Percentiles rank a stretch among this genome's conserved stretches.
phyloP scores from a whole-genome alignment of 2,329 filamentous ascomycete species.

The Tolypocladium cylindrosporum region DNA sequence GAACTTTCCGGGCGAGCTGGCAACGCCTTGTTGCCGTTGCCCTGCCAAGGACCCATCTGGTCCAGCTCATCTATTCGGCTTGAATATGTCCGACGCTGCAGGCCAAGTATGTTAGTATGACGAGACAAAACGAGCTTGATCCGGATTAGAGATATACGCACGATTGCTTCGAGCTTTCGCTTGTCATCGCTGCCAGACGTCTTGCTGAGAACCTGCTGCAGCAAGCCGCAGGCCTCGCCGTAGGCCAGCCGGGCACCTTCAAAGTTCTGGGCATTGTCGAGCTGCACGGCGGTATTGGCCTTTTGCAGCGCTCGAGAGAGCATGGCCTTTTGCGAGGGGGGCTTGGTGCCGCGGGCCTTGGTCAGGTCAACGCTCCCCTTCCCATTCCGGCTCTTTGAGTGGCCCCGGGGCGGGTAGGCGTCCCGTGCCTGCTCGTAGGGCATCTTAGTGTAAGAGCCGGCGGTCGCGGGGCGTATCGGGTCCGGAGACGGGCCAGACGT shows the following conservation, averaged over 20 bases:
- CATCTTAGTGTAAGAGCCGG: slow-evolving; percentile 13
- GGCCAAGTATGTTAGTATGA: neutral
- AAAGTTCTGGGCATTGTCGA: slow-evolving; percentile 94
- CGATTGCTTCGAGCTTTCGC: slow-evolving; percentile 86
- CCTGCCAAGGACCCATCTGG: slow-evolving; percentile 51
- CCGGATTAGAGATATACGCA: slow-evolving; percentile 37
- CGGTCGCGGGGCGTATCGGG: slow-evolving; percentile 4
- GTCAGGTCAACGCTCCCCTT: slow-evolving; percentile 21
- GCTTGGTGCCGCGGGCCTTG: slow-evolving; percentile 23
- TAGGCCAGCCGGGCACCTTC: slow-evolving; percentile 88
- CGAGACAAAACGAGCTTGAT: no score
- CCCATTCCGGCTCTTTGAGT: slow-evolving; percentile 20
- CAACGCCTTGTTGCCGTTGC: slow-evolving; percentile 59
- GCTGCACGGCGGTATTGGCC: slow-evolving; percentile 86
- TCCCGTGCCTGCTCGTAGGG: slow-evolving; percentile 20
- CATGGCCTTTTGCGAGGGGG: slow-evolving; percentile 86
- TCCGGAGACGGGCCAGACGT: slow-evolving; percentile 8
- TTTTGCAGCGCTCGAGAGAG: slow-evolving; percentile 91
- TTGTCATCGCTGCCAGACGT: slow-evolving; percentile 80
- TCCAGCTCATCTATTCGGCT: slow-evolving; percentile 81
- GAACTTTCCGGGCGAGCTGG: slow-evolving; percentile 58
- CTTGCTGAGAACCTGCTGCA: slow-evolving; percentile 78
- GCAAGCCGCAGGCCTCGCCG: slow-evolving; percentile 75
- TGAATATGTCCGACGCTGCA: slow-evolving; percentile 76
- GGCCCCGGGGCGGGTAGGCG: slow-evolving; percentile 16